A percentile compares a stretch with the other conserved stretches of the same genome.
Conservation (phyloP, 2,329 filamentous ascomycete genomes). For the Colletotrichum sp. region DNA sequence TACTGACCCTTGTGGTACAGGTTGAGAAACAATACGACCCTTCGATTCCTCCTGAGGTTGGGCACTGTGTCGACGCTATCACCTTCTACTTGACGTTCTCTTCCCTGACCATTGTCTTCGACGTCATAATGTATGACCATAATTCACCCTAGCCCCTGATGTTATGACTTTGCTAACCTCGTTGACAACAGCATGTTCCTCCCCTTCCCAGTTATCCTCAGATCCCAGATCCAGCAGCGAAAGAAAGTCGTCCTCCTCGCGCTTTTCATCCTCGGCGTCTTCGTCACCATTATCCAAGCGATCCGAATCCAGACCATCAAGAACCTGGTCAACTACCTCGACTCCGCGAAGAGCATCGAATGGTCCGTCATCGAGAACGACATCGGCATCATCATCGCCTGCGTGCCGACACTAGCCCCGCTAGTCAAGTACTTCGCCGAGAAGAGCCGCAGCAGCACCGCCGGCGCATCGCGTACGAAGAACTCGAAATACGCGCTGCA, state of each 20-base stretch:
- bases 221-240: slow-evolving; percentile 38
- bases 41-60: slow-evolving; percentile 30
- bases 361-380: slow-evolving; percentile 53
- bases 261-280: slow-evolving; percentile 54
- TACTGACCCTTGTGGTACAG: not conserved
- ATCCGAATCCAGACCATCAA: slow-evolving; percentile 55
- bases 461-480: not conserved
- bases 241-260: slow-evolving; percentile 46
- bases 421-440: slow-evolving; percentile 41
- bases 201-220: slow-evolving; percentile 44
- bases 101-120: slow-evolving; percentile 45
- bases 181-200: slow-evolving; percentile 37
- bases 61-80: slow-evolving; percentile 42
- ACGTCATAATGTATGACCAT: slow-evolving; percentile 40
- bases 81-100: slow-evolving; percentile 48
- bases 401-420: slow-evolving; percentile 47
- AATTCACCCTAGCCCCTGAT: not conserved
- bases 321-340: slow-evolving; percentile 46
- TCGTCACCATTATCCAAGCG: slow-evolving; percentile 56
- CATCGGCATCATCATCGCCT: slow-evolving; percentile 47
- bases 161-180: accelerated
- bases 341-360: slow-evolving; percentile 45
- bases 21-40: slow-evolving; percentile 45
- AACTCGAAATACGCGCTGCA: slow-evolving; percentile 29
- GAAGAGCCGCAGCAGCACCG: slow-evolving; percentile 24